These are phyloP conservation scores for Blastomyces percursus DNA, from an alignment of 2,329 filamentous ascomycete species.

Conservation along the genomic window DNA sequence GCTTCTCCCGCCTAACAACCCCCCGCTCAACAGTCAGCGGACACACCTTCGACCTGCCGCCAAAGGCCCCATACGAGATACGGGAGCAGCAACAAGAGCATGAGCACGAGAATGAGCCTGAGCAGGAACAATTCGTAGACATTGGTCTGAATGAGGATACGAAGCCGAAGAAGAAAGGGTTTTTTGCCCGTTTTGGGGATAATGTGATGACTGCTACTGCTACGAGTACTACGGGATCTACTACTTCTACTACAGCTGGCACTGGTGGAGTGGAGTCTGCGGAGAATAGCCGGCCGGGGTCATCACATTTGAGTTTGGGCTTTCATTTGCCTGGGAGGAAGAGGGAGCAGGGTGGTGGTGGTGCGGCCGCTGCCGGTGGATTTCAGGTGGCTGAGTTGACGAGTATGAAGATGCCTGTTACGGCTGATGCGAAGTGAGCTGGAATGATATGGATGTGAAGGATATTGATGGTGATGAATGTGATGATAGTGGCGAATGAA, in stretches of 20 bases:
- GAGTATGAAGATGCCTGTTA: constrained; percentile 36
- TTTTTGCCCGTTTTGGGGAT: constrained; percentile 65
- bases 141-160: constrained; percentile 75
- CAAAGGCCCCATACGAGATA: constrained; percentile 44
- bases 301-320: constrained; percentile 35
- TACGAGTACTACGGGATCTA: not conserved
- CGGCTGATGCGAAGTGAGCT: not conserved
- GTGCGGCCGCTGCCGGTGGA: constrained; percentile 49
- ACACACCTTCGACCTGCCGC: constrained; percentile 42
- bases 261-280: constrained; percentile 14
- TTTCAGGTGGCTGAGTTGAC: constrained; percentile 63
- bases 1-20: constrained; percentile 50
- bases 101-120: constrained; percentile 36
- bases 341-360: constrained; percentile 51
- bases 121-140: constrained; percentile 79
- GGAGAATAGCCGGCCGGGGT: constrained; percentile 33
- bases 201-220: constrained; percentile 25
- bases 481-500: not conserved
- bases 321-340: constrained; percentile 64
- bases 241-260: not conserved
- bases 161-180: constrained; percentile 52
- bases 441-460: not conserved
- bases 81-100: constrained; percentile 58
- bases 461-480: not conserved
- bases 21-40: constrained; percentile 52